Evolutionary conservation across 1,139 yeast genomes (phyloP).

Genomic region (Spencermartinsiella ligniputridi): DNA sequence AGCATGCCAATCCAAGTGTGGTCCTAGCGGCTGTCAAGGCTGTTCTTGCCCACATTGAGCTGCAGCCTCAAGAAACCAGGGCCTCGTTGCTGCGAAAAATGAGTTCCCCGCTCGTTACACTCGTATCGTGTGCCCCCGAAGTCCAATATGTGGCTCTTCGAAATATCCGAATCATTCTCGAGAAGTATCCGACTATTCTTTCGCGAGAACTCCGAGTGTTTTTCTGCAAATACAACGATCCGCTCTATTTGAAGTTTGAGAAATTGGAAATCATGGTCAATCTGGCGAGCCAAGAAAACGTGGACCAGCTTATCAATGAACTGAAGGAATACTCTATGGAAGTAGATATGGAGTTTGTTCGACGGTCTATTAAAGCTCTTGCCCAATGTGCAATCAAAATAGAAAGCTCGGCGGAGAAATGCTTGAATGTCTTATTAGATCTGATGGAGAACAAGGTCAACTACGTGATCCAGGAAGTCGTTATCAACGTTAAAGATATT

Average conservation of each 20-base stretch:
- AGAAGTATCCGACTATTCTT: conserved; percentile 78
- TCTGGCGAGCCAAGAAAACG: conserved; percentile 68
- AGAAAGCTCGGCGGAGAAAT: conserved; percentile 53
- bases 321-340: conserved; percentile 90
- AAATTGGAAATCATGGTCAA: conserved; percentile 88
- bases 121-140: conserved; percentile 85
- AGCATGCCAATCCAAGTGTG: conserved; percentile 95
- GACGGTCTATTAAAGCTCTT: conserved; percentile 75
- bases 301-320: conserved; percentile 70
- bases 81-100: conserved; percentile 59
- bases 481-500: conserved; percentile 68
- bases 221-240: conserved; percentile 91
- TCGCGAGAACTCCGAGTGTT: conserved; percentile 83
- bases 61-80: conserved; percentile 43
- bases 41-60: conserved; percentile 66
- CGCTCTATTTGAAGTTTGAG: conserved; percentile 86
- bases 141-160: conserved; percentile 93
- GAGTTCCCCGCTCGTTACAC: conserved; percentile 87
- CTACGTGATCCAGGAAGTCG: conserved; percentile 73
- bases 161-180: conserved; percentile 84
- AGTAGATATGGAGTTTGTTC: conserved; percentile 84
- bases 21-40: conserved; percentile 85
- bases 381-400: conserved; percentile 88
- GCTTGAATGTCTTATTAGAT: conserved; percentile 73
- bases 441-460: conserved; percentile 75